Evolutionary conservation across 345 rosid species (phyloP).

Genomic region (Pistacia vera): DNA sequence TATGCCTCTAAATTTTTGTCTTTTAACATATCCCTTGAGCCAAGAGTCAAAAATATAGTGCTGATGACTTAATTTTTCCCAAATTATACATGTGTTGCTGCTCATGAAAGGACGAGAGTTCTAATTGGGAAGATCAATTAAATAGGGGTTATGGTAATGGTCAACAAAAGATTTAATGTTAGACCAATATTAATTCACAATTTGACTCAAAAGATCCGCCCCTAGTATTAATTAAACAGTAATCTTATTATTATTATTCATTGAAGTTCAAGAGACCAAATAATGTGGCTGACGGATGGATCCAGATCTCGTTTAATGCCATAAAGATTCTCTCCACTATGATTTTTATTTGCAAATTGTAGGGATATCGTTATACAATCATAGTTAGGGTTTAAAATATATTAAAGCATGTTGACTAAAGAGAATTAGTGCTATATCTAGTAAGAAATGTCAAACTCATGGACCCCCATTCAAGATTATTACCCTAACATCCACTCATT

Average conservation of each 20-base stretch:
- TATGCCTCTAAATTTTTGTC: too few relatives aligned
- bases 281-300: constrained; percentile 16
- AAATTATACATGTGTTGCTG: too few relatives aligned
- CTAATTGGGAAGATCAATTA: too few relatives aligned
- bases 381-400: constrained; percentile 26
- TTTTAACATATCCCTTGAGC: too few relatives aligned
- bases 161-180: constrained; percentile 8
- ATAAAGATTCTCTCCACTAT: constrained; percentile 26
- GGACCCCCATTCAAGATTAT: constrained; percentile 25
- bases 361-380: constrained; percentile 17
- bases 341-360: background rate
- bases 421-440: constrained; percentile 42
- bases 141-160: background rate
- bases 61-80: too few relatives aligned
- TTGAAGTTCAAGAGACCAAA: constrained; percentile 18
- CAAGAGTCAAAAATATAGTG: too few relatives aligned
- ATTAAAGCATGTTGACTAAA: constrained; percentile 23
- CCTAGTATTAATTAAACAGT: background rate
- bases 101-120: too few relatives aligned
- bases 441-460: constrained; percentile 40
- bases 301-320: constrained; percentile 13
- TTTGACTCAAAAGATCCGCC: constrained; percentile 1
- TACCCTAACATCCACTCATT: constrained; percentile 21
- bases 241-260: too few relatives aligned
- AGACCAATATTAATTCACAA: background rate